phyloP scores from a whole-genome alignment of 2,329 filamentous ascomycete species.

The Blumeria graminis region DNA sequence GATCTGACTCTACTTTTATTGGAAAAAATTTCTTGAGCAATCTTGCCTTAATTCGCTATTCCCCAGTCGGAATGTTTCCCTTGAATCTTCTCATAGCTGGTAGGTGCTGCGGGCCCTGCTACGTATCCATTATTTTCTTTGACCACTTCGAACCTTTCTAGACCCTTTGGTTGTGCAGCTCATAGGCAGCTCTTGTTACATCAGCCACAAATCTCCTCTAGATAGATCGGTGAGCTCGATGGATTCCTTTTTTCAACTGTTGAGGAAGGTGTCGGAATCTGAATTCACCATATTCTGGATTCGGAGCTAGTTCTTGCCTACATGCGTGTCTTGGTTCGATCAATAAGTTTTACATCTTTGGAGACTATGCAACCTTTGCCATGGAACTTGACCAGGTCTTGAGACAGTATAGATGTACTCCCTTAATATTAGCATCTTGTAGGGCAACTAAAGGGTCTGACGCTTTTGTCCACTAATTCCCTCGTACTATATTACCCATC shows the following conservation, averaged over 20 bases:
- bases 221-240: not conserved
- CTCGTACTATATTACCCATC: too few relatives aligned
- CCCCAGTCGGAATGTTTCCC: not conserved
- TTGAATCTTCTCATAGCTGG: not conserved
- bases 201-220: not conserved
- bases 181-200: not conserved
- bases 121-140: not conserved
- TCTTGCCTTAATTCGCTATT: not conserved
- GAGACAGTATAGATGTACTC: not conserved
- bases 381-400: not conserved
- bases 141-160: not conserved
- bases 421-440: not conserved
- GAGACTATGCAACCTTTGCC: not conserved
- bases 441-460: too few relatives aligned
- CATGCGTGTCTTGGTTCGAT: not conserved
- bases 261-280: not conserved
- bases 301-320: not conserved
- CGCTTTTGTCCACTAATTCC: too few relatives aligned
- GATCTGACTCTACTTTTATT: not conserved
- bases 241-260: not conserved
- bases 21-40: not conserved
- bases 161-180: not conserved
- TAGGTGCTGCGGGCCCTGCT: not conserved
- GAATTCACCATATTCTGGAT: not conserved
- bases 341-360: not conserved